Base-by-base conservation (phyloP, 2,329 filamentous ascomycete species). In the Fusarium beomiforme region DNA sequence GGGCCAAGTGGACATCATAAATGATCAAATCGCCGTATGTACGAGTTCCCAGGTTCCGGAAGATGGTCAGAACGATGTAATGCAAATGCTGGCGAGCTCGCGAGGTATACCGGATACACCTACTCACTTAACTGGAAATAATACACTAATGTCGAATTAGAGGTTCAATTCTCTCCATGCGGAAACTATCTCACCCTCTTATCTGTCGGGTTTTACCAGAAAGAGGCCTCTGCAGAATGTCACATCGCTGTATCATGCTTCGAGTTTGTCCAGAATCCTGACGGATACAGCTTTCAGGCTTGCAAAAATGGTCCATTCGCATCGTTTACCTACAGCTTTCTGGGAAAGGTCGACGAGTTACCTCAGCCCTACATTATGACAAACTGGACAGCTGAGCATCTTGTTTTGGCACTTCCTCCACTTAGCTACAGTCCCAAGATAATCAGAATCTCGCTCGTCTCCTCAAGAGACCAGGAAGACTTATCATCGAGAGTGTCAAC, bases 121-220 rank as follows among this genome's bases (percentile, higher is more conserved):
- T 8, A 12, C 10, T 1, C 6, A 12, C n/a, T 2, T 3, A 16
- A 37, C 5, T 2, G 19, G 8, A 2, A 14, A 26, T 3, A 9
- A 12, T 26, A 16, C 16, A 19, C 19, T 51, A 17, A 51, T 7
- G 3, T 26, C 8, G 17, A 17, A 8, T 12, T 16, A 51, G 49
- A 51, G 4, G 2, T 51, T 5, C 33, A 51, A 17, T 51, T 51
- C 19, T 51, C 49, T 4, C 13, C 49, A 0, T 51, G 49, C 23
- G 49, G 49, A 7, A 39, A 12, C 3, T 51, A n/a, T 19, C 33
- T 51, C 13, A 36, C 21, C 1, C 49, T 51, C 6, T 37, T 39
- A 5, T 51, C 33, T 3, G 8, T 26, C 6, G 21, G 17, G 7
- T 2, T 39, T 13, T 51, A 51, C 13, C 31, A 51, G 19, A 26